A percentile compares a stretch with the other conserved stretches of the same genome.
phyloP scores from a whole-genome alignment of 441 rosid species.

The Jatropha multifida region DNA sequence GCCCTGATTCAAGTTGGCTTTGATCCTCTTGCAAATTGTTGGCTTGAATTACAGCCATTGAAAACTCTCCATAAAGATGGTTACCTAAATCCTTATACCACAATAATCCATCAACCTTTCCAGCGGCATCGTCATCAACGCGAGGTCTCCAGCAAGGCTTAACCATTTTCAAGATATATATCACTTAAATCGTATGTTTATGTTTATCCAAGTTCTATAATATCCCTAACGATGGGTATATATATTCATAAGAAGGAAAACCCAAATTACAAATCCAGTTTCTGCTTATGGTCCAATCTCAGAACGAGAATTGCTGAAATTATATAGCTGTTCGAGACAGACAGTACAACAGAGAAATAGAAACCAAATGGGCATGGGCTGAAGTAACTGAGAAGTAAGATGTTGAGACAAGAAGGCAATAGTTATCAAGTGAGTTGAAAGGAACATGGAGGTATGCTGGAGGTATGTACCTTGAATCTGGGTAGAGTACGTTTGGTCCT shows the following conservation, averaged over 20 bases:
- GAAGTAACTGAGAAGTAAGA: conserved; percentile 37
- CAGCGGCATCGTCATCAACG: conserved; percentile 32
- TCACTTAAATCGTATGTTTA: background rate
- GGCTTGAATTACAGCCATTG: conserved; percentile 88
- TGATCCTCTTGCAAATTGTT: conserved; percentile 70
- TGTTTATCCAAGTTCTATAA: no score
- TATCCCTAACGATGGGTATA: background rate
- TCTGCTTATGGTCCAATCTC: conserved; percentile 20
- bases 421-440: conserved; percentile 53
- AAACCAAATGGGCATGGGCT: conserved; percentile 65
- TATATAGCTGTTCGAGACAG: conserved; percentile 36
- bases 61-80: conserved; percentile 69
- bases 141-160: conserved; percentile 66
- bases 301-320: conserved; percentile 24
- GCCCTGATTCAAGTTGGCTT: conserved; percentile 84
- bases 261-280: conserved; percentile 19
- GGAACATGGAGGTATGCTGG: conserved; percentile 42
- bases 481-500: conserved; percentile 32
- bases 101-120: conserved; percentile 57
- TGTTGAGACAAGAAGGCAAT: conserved; percentile 55
- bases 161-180: conserved; percentile 42
- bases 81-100: conserved; percentile 72
- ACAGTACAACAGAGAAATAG: conserved; percentile 31
- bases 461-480: conserved; percentile 58
- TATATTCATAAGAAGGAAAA: conserved; percentile 16